These are phyloP conservation scores for Rhamnella rubrinervis DNA, from an alignment of 331 rosid genomes.

Conservation along the genomic window DNA sequence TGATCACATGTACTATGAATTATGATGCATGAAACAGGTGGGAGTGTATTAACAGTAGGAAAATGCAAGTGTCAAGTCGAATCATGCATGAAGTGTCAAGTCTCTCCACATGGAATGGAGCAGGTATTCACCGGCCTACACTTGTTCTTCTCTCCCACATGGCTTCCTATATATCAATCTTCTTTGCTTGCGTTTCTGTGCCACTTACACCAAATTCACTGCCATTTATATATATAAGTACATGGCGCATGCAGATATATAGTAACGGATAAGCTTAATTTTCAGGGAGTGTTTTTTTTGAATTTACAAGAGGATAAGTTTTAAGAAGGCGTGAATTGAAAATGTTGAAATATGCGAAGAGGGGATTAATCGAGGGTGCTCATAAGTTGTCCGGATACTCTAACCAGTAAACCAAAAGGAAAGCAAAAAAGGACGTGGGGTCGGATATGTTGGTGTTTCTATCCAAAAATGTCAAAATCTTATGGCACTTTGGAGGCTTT, in stretches of 20 bases:
- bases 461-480: constrained; percentile 1
- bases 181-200: neutral
- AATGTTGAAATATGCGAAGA: neutral
- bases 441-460: constrained; percentile 6
- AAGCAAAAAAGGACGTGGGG: constrained; percentile 9
- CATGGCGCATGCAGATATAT: too few relatives aligned
- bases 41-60: neutral
- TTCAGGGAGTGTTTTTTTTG: too few relatives aligned
- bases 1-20: too few relatives aligned
- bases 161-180: too few relatives aligned
- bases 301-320: constrained; percentile 6
- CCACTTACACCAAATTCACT: too few relatives aligned
- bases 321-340: neutral
- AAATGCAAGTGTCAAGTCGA: neutral
- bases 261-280: too few relatives aligned
- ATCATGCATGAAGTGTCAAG: neutral
- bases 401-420: too few relatives aligned
- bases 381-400: too few relatives aligned
- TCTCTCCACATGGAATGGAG: neutral
- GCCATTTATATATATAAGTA: too few relatives aligned
- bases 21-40: neutral
- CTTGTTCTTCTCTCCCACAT: too few relatives aligned
- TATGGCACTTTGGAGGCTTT: neutral
- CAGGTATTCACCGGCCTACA: neutral
- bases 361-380: too few relatives aligned